These are phyloP conservation scores for Boletus sp. DNA, from an alignment of 768 basidiomycete genomes.

Conservation along the genomic window DNA sequence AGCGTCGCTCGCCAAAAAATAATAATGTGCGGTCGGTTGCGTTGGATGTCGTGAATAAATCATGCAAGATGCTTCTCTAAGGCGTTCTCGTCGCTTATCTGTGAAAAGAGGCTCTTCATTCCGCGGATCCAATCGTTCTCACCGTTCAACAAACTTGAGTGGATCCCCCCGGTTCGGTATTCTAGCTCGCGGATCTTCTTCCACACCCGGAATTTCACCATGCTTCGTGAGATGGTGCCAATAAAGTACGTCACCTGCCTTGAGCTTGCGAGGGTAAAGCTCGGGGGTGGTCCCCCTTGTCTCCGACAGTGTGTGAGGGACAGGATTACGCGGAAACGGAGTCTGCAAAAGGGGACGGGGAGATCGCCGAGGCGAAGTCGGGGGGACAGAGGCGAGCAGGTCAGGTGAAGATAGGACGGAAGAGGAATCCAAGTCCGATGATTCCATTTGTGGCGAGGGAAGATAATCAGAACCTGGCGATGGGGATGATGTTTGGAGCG, in stretches of 20 bases:
- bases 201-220: slow-evolving; percentile 71
- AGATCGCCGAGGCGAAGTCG: slow-evolving; percentile 26
- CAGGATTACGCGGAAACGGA: slow-evolving; percentile 9
- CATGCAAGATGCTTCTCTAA: slow-evolving; percentile 17
- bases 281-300: slow-evolving; percentile 17
- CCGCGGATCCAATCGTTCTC: slow-evolving; percentile 19
- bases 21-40: slow-evolving; percentile 15
- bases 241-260: slow-evolving; percentile 61
- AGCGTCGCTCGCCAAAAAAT: slow-evolving; percentile 17
- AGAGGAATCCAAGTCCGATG: slow-evolving; percentile 21
- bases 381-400: slow-evolving; percentile 13
- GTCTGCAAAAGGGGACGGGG: slow-evolving; percentile 17
- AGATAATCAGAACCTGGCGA: slow-evolving; percentile 19
- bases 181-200: slow-evolving; percentile 58
- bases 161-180: slow-evolving; percentile 9
- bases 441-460: slow-evolving; percentile 22
- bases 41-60: slow-evolving; percentile 28
- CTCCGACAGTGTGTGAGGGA: slow-evolving; percentile 12
- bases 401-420: slow-evolving; percentile 28
- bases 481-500: slow-evolving; percentile 18
- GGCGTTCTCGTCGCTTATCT: slow-evolving; percentile 8
- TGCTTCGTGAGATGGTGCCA: slow-evolving; percentile 75
- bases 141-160: slow-evolving; percentile 26
- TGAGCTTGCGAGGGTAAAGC: slow-evolving; percentile 39
- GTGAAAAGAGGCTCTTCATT: slow-evolving; percentile 6